Evolutionary conservation across 2,329 filamentous ascomycete genomes (phyloP), one percentile per base, ranked within the genome.

Genomic region (Diaporthe capsici): DNA sequence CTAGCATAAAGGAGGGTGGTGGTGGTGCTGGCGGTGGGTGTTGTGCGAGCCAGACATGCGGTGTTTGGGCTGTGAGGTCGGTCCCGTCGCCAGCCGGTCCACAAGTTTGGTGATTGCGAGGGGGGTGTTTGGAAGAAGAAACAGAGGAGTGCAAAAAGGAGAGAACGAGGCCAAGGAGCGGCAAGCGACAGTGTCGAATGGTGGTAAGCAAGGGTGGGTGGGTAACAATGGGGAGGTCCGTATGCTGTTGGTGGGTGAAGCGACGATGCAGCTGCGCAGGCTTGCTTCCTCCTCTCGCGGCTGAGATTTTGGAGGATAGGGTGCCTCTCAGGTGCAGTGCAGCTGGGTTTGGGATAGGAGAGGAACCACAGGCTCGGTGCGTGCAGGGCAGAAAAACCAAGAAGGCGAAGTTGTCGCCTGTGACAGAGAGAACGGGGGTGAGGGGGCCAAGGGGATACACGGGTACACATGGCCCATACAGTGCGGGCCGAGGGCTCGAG

Each of bases 11-110:
- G 68, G 61, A 75, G 73, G 73, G 55, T 73, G 55, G 53, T 51
- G 67, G 68, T 70, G 60, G 60, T 60, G 75, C 13, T 37, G 60
- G 60, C 53, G 75, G 15, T 37, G n/a, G 17, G 22, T 25, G 34
- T 42, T 28, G 49, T 73, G 74, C 73, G 73, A 73, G 70, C 53
- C 63, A 77, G 76, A 77, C 76, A 77, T 77, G 63, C 63, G 73
- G 71, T 73, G 49, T 73, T 65, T 34, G 61, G 70, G 57, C 76
- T 67, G 73, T 73, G 47, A 58, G 63, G 63, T 75, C 57, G 76
- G 76, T 77, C 76, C 76, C 76, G 76, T 73, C 70, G 73, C 73
- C 76, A 77, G 76, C 76, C 76, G 76, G 76, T 77, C 73, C 75
- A 76, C 74, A 58, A 58, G 44, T 70, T 70, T 70, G 47, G 58